Percentiles rank a stretch among this genome's conserved stretches.
Evolutionary conservation across 345 rosid species (phyloP).

Genomic region (Brassica nigra): DNA sequence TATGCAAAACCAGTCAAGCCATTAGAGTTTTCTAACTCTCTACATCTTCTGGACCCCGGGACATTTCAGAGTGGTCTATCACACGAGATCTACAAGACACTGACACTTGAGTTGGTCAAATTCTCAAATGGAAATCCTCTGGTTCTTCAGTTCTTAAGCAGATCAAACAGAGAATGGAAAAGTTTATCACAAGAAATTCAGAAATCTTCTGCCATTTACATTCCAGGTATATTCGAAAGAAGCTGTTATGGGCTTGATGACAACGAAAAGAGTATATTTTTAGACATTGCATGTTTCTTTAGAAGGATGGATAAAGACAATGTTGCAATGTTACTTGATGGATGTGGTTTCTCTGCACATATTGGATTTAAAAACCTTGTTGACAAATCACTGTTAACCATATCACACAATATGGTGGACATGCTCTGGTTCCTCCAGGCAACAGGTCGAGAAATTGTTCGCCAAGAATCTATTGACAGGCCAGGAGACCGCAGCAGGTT

Average conservation of each 20-base stretch:
- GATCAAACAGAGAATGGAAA: not conserved
- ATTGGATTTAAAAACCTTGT: conserved; percentile 41
- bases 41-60: not conserved
- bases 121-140: conserved; percentile 36
- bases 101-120: conserved; percentile 17
- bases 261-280: conserved; percentile 38
- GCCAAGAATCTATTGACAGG: conserved; percentile 20
- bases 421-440: conserved; percentile 41
- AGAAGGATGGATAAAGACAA: conserved; percentile 24
- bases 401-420: conserved; percentile 14
- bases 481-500: conserved; percentile 38
- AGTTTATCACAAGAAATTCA: not conserved
- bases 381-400: conserved; percentile 38
- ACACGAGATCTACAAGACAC: not conserved
- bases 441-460: conserved; percentile 38
- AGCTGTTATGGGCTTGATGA: conserved; percentile 42
- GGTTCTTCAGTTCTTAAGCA: conserved; percentile 25
- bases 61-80: not conserved
- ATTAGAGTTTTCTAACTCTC: conserved; percentile 17
- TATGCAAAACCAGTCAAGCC: conserved; percentile 19
- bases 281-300: conserved; percentile 49
- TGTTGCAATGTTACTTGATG: conserved; percentile 36
- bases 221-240: conserved; percentile 29
- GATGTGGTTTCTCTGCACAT: conserved; percentile 39
- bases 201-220: not conserved